Evolutionary conservation across 148 eudicot species (phyloP), one percentile per base, ranked within the genome.

Genomic region (Pouteria glomerata): DNA sequence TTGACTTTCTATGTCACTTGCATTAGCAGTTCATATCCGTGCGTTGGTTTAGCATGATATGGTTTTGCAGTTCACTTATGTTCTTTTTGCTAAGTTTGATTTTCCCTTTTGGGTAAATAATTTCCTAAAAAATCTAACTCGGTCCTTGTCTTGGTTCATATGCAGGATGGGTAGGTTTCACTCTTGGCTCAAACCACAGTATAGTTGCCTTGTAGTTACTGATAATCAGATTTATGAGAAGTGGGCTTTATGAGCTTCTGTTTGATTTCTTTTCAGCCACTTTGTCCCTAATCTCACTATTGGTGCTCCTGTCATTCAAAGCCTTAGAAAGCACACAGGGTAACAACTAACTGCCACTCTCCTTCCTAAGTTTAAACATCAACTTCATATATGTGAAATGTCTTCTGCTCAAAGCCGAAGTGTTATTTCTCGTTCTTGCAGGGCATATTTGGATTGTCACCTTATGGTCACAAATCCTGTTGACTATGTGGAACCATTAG

Each of bases 131-230:
- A 70, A 51, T 14, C 35, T 71, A 31, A 71, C 47, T 13, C 47
- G n/a, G 50, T 42, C 64, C 58, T 59, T 62, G 42, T 74, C 29
- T 74, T 63, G 48, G 58, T 82, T 66, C 26, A 57, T 76, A 34
- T 88, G 93, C 98, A 91, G 98, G 98, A 95, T 76, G 98, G 98
- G 98, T 95, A 95, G 75, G 97, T 86, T 76, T 69, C 71, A 57
- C 68, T 26, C n/a, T 71, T 39, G 16, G 50, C 67, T 72, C 60
- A 27, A 58, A 58, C 41, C 52, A 34, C 45, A 47, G 33, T 57
- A 65, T 62, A 50, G 31, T 52, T 63, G 31, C 31, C 33, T 41
- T 24, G 12, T 50, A 60, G 23, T 69, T 57, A 11, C 3, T 68
- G 59, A 31, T 66, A 59, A 53, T 55, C 69, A 50, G 56, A 63